Base-by-base conservation (phyloP, 805 yeast genomes). In the Wickerhamiella musiphila region DNA sequence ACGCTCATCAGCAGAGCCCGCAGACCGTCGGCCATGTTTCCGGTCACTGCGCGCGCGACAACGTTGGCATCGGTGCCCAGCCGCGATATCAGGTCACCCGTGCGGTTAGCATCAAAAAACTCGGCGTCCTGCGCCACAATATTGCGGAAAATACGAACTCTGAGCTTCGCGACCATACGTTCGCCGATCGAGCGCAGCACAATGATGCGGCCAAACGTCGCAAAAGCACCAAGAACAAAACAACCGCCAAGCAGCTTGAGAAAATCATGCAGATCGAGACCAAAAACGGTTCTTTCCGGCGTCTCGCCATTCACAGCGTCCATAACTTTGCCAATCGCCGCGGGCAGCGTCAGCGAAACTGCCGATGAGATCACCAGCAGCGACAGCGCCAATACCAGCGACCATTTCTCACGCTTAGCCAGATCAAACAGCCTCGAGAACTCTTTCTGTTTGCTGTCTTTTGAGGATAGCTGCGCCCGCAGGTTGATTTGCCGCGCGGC, bases 41-140 rank as follows among this genome's bases (percentile, higher is more conserved):
- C 86, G 21, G 94, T 81, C 13, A 86, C 69, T 0, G 94, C 72
- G 46, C 75, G 70, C 5, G 94, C 68, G 10, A 86, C 92, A 27
- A 86, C 71, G 19, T 83, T 81, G 1, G 94, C 78, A 51, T 86
- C 96, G 26, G 79, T 76, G 4, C 90, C 77, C 29, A 86, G 58
- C 39, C 96, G 63, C 4, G 94, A 81, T 27, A 86, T 82, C 46
- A 86, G 61, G 50, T 86, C 96, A 25, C 96, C 96, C 7, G 83
- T 82, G 40, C 84, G 70, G 37, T 90, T 83, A 20, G 72, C 71
- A 47, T 86, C 96, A 56, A 84, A 72, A 47, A 86, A 86, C 41
- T 78, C 77, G 4, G 93, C 73, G 52, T 84, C 94, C 49, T 84
- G 94, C 29, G 71, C 70, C 35, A 86, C 61, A 11, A 86, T 69